phyloP scores from a whole-genome alignment of 1,284 basidiomycete species.

The Ganoderma sinense region DNA sequence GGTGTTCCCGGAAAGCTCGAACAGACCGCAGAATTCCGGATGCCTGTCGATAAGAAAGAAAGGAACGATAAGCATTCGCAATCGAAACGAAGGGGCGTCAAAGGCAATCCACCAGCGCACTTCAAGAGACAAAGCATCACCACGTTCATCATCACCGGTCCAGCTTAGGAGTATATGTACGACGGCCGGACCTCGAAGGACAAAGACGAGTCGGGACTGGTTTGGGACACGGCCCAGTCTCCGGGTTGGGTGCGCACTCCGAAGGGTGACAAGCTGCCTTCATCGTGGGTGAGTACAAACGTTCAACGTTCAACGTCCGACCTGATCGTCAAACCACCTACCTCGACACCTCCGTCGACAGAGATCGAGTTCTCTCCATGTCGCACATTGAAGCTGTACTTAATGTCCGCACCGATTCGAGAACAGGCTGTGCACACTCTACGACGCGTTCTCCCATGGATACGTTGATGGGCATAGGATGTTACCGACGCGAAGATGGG shows the following conservation, averaged over 20 bases:
- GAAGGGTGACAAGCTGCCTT: background rate
- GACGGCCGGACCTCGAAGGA: too few relatives aligned
- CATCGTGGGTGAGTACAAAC: background rate
- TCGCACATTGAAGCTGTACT: background rate
- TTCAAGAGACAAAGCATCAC: background rate
- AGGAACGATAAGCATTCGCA: background rate
- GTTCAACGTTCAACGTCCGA: background rate
- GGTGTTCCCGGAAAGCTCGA: background rate
- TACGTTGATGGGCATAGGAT: background rate
- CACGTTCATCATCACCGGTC: background rate
- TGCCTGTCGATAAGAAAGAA: constrained; percentile 1
- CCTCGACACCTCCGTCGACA: background rate
- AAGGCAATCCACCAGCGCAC: background rate
- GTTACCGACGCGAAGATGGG: background rate
- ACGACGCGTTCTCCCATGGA: background rate
- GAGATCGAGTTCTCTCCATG: background rate
- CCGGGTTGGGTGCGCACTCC: background rate
- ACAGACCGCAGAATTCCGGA: background rate
- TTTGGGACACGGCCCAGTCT: too few relatives aligned
- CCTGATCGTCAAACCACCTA: background rate
- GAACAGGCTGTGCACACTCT: background rate
- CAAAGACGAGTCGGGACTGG: too few relatives aligned
- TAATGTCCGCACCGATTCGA: background rate
- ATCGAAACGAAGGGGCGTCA: background rate
- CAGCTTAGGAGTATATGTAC: too few relatives aligned